Evolutionary conservation across 2,329 filamentous ascomycete species (phyloP).

Genomic region (Laburnicola sp.): DNA sequence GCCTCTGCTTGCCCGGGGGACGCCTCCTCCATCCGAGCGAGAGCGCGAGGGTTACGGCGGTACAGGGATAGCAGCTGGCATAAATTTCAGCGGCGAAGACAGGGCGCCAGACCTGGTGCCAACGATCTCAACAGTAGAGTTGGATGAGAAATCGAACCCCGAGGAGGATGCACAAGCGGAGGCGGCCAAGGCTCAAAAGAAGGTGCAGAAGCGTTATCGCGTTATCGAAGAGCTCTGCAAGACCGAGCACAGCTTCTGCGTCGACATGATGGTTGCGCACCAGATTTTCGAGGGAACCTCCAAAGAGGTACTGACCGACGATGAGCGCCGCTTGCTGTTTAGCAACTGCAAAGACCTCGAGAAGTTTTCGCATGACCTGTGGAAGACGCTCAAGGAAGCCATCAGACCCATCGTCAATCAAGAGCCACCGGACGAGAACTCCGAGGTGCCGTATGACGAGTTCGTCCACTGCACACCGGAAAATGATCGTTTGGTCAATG

Average conservation of each 20-base stretch:
- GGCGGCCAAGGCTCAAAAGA: conserved; percentile 27
- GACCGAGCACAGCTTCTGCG: conserved; percentile 86
- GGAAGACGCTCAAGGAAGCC: conserved; percentile 78
- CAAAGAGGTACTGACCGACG: conserved; percentile 73
- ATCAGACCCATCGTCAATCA: conserved; percentile 72
- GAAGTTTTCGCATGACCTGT: conserved; percentile 77
- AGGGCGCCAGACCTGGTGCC: not conserved
- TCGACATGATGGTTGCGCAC: conserved; percentile 95
- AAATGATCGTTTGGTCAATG: conserved; percentile 60
- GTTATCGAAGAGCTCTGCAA: conserved; percentile 91
- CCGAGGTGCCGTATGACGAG: conserved; percentile 31
- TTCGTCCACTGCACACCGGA: conserved; percentile 43
- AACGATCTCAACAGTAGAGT: not conserved
- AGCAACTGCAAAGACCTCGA: conserved; percentile 91
- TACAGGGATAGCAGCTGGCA: not conserved
- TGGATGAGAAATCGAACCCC: conserved; percentile 5
- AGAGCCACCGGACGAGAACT: conserved; percentile 4
- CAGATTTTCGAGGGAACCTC: conserved; percentile 97
- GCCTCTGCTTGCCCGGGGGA: not conserved
- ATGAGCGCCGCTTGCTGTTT: conserved; percentile 88
- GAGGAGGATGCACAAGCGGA: conserved; percentile 17
- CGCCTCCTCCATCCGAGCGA: not conserved
- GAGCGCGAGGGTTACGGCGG: not conserved
- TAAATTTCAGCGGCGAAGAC: not conserved
- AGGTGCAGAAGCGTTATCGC: conserved; percentile 75